phyloP scores from a whole-genome alignment of 176 grass and related monocot species.

The Microstegium vimineum region DNA sequence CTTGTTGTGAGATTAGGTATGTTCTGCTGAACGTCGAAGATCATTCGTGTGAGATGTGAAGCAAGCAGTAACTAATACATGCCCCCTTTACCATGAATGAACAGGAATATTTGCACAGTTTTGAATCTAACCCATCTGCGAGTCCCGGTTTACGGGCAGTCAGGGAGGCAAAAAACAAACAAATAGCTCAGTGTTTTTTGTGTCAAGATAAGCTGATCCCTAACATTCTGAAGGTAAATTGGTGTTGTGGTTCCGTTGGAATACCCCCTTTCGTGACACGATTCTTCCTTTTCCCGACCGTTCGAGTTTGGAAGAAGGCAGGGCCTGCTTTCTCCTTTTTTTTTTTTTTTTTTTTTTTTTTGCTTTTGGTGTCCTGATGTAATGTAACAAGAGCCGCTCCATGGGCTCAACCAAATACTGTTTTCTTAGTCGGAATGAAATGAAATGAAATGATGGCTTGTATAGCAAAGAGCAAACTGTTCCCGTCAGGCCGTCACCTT shows the following conservation, averaged over 20 bases:
- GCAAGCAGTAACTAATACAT: not conserved
- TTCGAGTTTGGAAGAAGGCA: not conserved
- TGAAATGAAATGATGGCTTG: slow-evolving; percentile 19
- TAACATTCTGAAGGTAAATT: slow-evolving; percentile 24
- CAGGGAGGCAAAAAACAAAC: not conserved
- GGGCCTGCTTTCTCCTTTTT: not conserved
- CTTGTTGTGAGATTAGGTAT: slow-evolving; percentile 23
- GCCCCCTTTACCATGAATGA: not conserved
- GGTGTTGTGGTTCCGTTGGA: not conserved
- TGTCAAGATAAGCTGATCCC: not conserved
- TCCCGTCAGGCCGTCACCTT: not conserved
- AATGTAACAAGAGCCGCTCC: slow-evolving; percentile 24
- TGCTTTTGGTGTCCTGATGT: not conserved
- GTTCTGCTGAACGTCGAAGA: not conserved
- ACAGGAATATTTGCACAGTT: slow-evolving; percentile 39
- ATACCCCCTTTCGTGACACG: not conserved
- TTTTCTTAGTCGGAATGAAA: not conserved
- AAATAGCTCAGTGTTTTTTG: slow-evolving; percentile 22
- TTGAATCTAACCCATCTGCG: slow-evolving; percentile 18
- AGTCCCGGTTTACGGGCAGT: not conserved
- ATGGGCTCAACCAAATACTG: not conserved
- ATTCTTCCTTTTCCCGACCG: not conserved
- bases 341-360: too few species aligned
- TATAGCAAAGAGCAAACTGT: slow-evolving; percentile 22
- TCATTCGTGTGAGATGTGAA: not conserved